Evolutionary conservation across 2,329 filamentous ascomycete species (phyloP).

Genomic region (Penicillium sp.): DNA sequence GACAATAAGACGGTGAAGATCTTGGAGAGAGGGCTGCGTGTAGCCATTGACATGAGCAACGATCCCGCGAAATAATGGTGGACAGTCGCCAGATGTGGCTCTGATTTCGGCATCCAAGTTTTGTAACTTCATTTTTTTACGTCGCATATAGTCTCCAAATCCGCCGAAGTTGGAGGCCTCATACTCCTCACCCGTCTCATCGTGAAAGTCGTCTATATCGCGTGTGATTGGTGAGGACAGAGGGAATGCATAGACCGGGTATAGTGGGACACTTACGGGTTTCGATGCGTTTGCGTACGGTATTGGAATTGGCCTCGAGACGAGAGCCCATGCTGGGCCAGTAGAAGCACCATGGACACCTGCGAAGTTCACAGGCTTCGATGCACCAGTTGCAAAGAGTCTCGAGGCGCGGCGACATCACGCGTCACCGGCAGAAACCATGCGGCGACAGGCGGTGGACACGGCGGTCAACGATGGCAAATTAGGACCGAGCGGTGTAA

Average conservation of each 20-base stretch:
- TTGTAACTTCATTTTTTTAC: slow-evolving; percentile 96
- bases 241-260: slow-evolving; percentile 3
- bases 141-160: slow-evolving; percentile 85
- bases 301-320: slow-evolving; percentile 57
- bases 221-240: slow-evolving; percentile 16
- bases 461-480: slow-evolving; percentile 17
- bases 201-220: slow-evolving; percentile 64
- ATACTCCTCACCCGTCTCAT: slow-evolving; percentile 89
- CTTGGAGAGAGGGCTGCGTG: slow-evolving; percentile 85
- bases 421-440: slow-evolving; percentile 18
- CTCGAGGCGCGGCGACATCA: slow-evolving; percentile 12
- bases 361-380: too few relatives aligned
- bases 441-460: slow-evolving; percentile 10
- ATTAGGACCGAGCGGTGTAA: slow-evolving; percentile 18
- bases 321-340: slow-evolving; percentile 58
- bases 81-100: slow-evolving; percentile 64
- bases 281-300: slow-evolving; percentile 63
- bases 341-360: slow-evolving; percentile 19
- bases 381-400: too few relatives aligned
- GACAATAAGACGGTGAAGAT: slow-evolving; percentile 84
- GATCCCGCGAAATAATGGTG: slow-evolving; percentile 83
- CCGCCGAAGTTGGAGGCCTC: slow-evolving; percentile 81
- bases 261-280: slow-evolving; percentile 42
- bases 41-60: slow-evolving; percentile 94
- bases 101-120: slow-evolving; percentile 85